phyloP scores from a whole-genome alignment of 2,329 filamentous ascomycete species.

The Pseudogymnoascus sp. region DNA sequence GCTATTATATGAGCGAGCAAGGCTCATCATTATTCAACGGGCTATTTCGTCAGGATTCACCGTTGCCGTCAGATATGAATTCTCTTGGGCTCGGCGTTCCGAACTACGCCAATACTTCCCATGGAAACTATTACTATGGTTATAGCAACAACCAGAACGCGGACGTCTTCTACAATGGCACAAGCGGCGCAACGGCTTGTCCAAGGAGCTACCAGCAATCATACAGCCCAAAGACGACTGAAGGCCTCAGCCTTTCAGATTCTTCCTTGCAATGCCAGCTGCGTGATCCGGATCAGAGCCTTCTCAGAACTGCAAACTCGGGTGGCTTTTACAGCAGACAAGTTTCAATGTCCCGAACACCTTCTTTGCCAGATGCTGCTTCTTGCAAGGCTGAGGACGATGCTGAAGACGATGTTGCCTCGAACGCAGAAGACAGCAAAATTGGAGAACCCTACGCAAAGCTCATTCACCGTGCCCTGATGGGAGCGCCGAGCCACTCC shows the following conservation, averaged over 20 bases:
- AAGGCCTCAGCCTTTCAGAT: not conserved
- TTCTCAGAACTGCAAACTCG: not conserved
- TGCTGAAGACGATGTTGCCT: slow-evolving; percentile 19
- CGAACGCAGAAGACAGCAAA: slow-evolving; percentile 21
- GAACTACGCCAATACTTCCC: not conserved
- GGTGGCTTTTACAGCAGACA: slow-evolving; percentile 1
- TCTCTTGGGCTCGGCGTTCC: not conserved
- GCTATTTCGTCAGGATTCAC: not conserved
- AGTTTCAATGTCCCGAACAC: slow-evolving; percentile 9
- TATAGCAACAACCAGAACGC: not conserved
- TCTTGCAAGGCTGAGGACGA: slow-evolving; percentile 22
- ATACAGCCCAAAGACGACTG: not conserved
- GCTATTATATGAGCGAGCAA: not conserved
- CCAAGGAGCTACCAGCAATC: not conserved
- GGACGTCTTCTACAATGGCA: not conserved
- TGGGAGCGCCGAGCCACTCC: slow-evolving; percentile 53
- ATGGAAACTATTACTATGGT: not conserved
- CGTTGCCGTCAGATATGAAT: slow-evolving; percentile 1
- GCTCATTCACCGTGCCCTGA: slow-evolving; percentile 69
- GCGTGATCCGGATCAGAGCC: not conserved
- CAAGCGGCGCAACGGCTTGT: not conserved
- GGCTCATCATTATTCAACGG: not conserved
- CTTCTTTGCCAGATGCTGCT: slow-evolving; percentile 13
- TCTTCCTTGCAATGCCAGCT: not conserved
- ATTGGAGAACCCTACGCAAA: slow-evolving; percentile 64